Evolutionary conservation across 2,329 filamentous ascomycete genomes (phyloP).

Genomic region (Penicillium concentricum): DNA sequence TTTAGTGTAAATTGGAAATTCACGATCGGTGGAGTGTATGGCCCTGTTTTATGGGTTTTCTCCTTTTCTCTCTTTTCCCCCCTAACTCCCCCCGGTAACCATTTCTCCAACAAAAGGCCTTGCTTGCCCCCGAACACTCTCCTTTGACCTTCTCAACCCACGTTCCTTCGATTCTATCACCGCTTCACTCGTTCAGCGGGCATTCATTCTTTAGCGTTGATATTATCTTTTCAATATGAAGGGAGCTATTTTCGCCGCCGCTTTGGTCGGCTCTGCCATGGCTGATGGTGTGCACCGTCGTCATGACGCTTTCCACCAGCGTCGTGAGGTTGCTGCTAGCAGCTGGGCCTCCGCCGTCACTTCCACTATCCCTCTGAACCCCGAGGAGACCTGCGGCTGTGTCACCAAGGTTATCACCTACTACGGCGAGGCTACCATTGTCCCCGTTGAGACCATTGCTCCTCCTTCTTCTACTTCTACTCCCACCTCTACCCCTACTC

Average conservation of each 20-base stretch:
- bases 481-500: slow-evolving; percentile 21
- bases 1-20: slow-evolving; percentile 5
- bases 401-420: slow-evolving; percentile 71
- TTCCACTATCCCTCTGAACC: slow-evolving; percentile 23
- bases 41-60: slow-evolving; percentile 4
- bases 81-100: slow-evolving; percentile 10
- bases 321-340: slow-evolving; percentile 37
- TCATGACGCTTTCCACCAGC: slow-evolving; percentile 59
- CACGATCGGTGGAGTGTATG: slow-evolving; percentile 15
- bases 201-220: slow-evolving; percentile 59
- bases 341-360: slow-evolving; percentile 2
- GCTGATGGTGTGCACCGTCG: slow-evolving; percentile 59
- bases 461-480: slow-evolving; percentile 8
- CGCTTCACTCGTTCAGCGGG: slow-evolving; percentile 71
- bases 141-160: slow-evolving; percentile 17
- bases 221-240: slow-evolving; percentile 62
- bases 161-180: slow-evolving; percentile 14
- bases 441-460: slow-evolving; percentile 33
- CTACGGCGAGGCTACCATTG: slow-evolving; percentile 62
- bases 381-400: slow-evolving; percentile 62
- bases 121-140: slow-evolving; percentile 22
- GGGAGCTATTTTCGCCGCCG: slow-evolving; percentile 63
- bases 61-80: slow-evolving; percentile 11
- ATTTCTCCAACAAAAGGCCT: slow-evolving; percentile 27
- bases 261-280: slow-evolving; percentile 51